Evolutionary conservation across 2,329 filamentous ascomycete species (phyloP).

Genomic region (Onygenales sp.): DNA sequence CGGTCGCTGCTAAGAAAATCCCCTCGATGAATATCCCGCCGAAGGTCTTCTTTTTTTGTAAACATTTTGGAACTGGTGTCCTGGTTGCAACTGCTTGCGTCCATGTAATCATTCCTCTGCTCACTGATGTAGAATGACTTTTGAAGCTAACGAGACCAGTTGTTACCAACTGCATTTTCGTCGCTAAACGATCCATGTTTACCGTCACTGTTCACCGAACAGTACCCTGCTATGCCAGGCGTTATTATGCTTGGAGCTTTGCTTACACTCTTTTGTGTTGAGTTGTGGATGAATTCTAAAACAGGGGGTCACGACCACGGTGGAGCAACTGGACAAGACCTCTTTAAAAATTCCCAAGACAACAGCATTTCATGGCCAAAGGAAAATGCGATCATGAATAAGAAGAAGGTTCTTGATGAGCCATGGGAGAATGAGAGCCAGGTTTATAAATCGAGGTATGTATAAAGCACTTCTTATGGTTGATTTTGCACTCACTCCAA

Average conservation of each 20-base stretch:
- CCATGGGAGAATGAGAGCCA: constrained; percentile 6
- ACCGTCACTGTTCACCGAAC: constrained; percentile 49
- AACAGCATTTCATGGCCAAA: constrained; percentile 8
- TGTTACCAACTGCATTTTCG: constrained; percentile 52
- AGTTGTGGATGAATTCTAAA: constrained; percentile 9
- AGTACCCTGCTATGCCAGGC: constrained; percentile 54
- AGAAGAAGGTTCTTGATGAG: background rate
- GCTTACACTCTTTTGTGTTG: constrained; percentile 27
- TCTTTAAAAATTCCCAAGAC: constrained; percentile 12
- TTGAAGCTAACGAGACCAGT: constrained; percentile 21
- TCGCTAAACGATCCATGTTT: constrained; percentile 41
- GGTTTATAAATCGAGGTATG: constrained; percentile 5
- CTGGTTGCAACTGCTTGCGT: constrained; percentile 32
- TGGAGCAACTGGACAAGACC: constrained; percentile 15
- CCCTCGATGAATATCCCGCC: constrained; percentile 13
- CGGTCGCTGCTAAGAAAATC: constrained; percentile 35
- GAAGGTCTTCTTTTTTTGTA: constrained; percentile 42
- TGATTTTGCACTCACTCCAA: background rate
- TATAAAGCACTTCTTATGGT: background rate
- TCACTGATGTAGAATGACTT: background rate
- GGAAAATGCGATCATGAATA: constrained; percentile 8
- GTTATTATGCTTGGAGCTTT: constrained; percentile 57
- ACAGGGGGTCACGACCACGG: constrained; percentile 14
- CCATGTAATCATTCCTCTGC: constrained; percentile 20
- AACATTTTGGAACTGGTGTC: constrained; percentile 44